Evolutionary conservation across 2,329 filamentous ascomycete species (phyloP).

Genomic region (Fusarium siculi): DNA sequence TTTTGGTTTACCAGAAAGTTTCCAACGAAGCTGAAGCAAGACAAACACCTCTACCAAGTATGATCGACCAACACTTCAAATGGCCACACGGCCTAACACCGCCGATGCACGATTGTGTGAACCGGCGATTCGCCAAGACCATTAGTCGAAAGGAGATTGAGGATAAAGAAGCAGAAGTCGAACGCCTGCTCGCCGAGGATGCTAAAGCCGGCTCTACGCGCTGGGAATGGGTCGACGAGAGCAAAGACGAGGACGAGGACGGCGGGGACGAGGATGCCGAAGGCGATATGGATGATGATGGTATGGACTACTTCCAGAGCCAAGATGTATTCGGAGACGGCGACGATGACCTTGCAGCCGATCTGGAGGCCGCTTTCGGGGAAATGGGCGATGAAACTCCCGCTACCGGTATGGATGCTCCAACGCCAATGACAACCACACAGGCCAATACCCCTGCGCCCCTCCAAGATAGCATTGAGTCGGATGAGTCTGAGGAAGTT

Average conservation of each 20-base stretch:
- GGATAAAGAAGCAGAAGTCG: constrained; percentile 83
- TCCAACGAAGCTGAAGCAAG: constrained; percentile 73
- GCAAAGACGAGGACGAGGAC: constrained; percentile 54
- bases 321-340: constrained; percentile 48
- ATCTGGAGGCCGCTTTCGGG: constrained; percentile 66
- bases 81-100: constrained; percentile 90
- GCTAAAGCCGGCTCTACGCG: constrained; percentile 67
- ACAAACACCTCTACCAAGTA: constrained; percentile 73
- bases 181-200: constrained; percentile 78
- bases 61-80: constrained; percentile 75
- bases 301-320: constrained; percentile 52
- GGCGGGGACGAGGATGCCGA: constrained; percentile 64
- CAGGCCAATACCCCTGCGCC: constrained; percentile 58
- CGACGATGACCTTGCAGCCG: constrained; percentile 63
- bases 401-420: constrained; percentile 54
- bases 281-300: constrained; percentile 57
- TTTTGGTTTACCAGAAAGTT: constrained; percentile 78
- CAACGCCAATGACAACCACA: constrained; percentile 58
- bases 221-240: constrained; percentile 73
- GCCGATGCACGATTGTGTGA: constrained; percentile 86
- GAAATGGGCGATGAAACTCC: constrained; percentile 54
- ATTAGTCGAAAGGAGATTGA: constrained; percentile 86
- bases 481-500: constrained; percentile 51
- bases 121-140: constrained; percentile 84
- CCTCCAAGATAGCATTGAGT: constrained; percentile 59